Percentiles rank a stretch among this genome's conserved stretches.
Evolutionary conservation across 2,329 filamentous ascomycete species (phyloP).

Genomic region (Lanzia echinophila): DNA sequence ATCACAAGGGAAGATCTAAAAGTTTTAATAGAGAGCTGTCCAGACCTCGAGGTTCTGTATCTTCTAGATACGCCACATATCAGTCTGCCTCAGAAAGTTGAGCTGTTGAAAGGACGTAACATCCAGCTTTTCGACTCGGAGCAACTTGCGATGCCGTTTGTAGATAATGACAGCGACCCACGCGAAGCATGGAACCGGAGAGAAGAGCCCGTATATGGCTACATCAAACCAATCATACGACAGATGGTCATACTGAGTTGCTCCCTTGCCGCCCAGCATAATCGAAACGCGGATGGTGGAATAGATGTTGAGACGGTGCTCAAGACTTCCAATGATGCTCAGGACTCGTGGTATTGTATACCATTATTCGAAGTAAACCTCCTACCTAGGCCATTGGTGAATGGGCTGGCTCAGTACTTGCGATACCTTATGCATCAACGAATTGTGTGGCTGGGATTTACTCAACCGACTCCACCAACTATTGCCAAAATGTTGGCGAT

Average conservation of each 20-base stretch:
- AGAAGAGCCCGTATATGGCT: not conserved
- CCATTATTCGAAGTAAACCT: not conserved
- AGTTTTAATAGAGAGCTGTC: not conserved
- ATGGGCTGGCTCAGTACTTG: not conserved
- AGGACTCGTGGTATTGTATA: not conserved
- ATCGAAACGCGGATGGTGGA: not conserved
- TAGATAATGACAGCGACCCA: not conserved
- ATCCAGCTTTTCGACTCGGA: slow-evolving; percentile 1
- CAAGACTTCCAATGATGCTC: not conserved
- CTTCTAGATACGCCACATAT: slow-evolving; percentile 1
- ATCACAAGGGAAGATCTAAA: not conserved
- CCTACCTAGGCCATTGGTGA: not conserved
- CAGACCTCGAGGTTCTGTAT: not conserved
- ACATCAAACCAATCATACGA: not conserved
- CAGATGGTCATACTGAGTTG: not conserved
- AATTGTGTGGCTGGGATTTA: not conserved
- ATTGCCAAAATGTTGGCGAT: not conserved
- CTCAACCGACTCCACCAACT: not conserved
- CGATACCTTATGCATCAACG: not conserved
- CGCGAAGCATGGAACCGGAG: not conserved
- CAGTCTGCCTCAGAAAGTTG: not conserved
- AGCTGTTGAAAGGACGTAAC: not conserved
- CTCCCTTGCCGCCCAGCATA: not conserved
- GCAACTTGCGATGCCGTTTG: not conserved
- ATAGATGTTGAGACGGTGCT: not conserved